Percentiles rank a stretch among this genome's conserved stretches.
phyloP scores from a whole-genome alignment of 148 eudicot genomes.

The Suaeda aralocaspica region DNA sequence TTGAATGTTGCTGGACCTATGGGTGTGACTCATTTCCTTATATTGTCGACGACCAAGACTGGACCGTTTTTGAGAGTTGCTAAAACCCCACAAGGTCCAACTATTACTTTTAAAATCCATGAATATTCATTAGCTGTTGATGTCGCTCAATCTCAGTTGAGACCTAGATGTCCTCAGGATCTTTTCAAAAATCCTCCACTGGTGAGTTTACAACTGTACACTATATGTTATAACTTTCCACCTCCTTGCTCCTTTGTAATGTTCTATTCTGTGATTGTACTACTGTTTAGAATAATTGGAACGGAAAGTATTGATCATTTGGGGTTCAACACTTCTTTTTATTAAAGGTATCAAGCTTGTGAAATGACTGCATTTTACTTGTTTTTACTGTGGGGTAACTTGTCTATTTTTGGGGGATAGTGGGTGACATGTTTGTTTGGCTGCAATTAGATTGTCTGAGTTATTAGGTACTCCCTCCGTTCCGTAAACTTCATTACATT shows the following conservation, averaged over 20 bases:
- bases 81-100: slow-evolving; percentile 91
- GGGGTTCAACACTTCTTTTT: background rate
- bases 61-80: slow-evolving; percentile 81
- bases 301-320: background rate
- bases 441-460: too few species aligned
- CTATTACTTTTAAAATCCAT: slow-evolving; percentile 73
- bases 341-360: background rate
- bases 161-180: slow-evolving; percentile 83
- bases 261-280: background rate
- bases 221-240: background rate
- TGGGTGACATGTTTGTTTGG: too few species aligned
- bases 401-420: too few species aligned
- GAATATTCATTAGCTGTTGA: slow-evolving; percentile 80
- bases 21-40: slow-evolving; percentile 94
- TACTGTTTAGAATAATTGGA: background rate
- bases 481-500: too few species aligned
- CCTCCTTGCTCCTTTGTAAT: background rate
- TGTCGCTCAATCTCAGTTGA: slow-evolving; percentile 67
- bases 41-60: slow-evolving; percentile 64
- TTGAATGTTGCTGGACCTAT: slow-evolving; percentile 90
- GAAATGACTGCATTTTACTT: background rate
- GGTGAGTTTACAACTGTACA: slow-evolving; percentile 42
- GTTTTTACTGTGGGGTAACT: too few species aligned
- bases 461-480: too few species aligned
- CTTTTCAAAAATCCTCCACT: slow-evolving; percentile 75